These are phyloP conservation scores for Radiomyces spectabilis DNA, from an alignment of 192 early-diverging fungal genomes.

Conservation along the genomic window DNA sequence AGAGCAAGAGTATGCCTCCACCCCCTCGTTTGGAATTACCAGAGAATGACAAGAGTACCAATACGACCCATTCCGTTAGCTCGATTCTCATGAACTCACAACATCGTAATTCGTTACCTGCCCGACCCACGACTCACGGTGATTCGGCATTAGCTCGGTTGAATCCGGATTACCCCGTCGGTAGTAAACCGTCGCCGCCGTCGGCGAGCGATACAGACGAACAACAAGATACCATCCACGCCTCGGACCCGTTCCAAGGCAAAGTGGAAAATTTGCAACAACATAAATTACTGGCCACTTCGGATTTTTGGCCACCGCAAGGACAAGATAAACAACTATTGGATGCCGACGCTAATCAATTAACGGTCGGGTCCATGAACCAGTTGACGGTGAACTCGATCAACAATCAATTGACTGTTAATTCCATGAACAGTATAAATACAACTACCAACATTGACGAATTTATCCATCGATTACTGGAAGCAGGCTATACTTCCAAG, in stretches of 20 bases:
- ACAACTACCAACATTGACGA: conserved; percentile 61
- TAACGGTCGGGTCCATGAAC: conserved; percentile 24
- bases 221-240: background rate
- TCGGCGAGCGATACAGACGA: background rate
- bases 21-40: conserved; percentile 7
- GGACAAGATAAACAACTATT: background rate
- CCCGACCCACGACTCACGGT: too few relatives aligned
- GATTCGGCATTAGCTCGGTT: conserved; percentile 10
- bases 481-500: conserved; percentile 66
- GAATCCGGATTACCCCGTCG: conserved; percentile 21
- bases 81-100: conserved; percentile 21
- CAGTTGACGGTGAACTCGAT: conserved; percentile 31
- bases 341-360: conserved; percentile 19
- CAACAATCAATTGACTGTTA: conserved; percentile 22
- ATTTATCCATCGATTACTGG: conserved; percentile 77
- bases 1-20: background rate
- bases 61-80: conserved; percentile 28
- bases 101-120: conserved; percentile 4
- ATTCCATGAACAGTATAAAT: conserved; percentile 20
- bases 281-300: conserved; percentile 9
- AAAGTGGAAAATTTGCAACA: conserved; percentile 16
- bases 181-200: conserved; percentile 2
- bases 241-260: conserved; percentile 6
- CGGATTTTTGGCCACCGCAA: conserved; percentile 14
- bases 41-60: conserved; percentile 26